Base-by-base conservation (phyloP, 1,284 basidiomycete genomes). In the Leccinum holopus region DNA sequence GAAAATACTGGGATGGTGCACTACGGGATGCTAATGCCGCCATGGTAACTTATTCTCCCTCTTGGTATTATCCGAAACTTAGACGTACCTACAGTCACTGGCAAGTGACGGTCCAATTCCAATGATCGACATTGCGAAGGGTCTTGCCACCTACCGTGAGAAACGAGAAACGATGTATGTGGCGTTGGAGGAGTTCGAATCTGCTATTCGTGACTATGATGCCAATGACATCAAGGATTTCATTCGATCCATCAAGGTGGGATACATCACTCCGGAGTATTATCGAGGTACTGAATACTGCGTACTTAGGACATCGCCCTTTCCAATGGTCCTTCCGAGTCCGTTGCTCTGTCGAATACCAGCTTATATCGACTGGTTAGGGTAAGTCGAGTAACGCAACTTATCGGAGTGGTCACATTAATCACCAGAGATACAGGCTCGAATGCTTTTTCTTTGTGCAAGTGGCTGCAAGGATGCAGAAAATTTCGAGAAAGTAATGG, bases 81-180 rank as follows among this genome's bases (percentile, higher is more conserved):
- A 54, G 16, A 8, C 8, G 5, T 35, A 35, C 54, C 30, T 37
- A 18, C 54, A 55, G 11, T 55, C 54, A 18, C 21, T 21, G 21
- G 21, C 21, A 11, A 2, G 33, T 8, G 54, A 55, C 16, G n/a
- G 33, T 25, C 6, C 10, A 10, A 21, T 55, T 14, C 54, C 32
- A 5, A 21, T n/a, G 54, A 33, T 65, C 21, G 57, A 55, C 12
- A n/a, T 65, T 1, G 63, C 37, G 5, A 39, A 59, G 10, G 63
- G 9, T 32, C 11, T 61, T 35, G 60, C 57, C 14, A 41, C 16
- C 1, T 41, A 41, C 39, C 8, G 39, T 41, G 39, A n/a, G 39
- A 41, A 41, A 4, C 16, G 16, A 41, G 39, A n/a, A 21, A 47
- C 18, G 18, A 11, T 18, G 18, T 11, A n/a, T 47, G 3, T 2